These are phyloP conservation scores for Orobanche coerulescens DNA, from an alignment of 257 asterid species.

Conservation along the genomic window DNA sequence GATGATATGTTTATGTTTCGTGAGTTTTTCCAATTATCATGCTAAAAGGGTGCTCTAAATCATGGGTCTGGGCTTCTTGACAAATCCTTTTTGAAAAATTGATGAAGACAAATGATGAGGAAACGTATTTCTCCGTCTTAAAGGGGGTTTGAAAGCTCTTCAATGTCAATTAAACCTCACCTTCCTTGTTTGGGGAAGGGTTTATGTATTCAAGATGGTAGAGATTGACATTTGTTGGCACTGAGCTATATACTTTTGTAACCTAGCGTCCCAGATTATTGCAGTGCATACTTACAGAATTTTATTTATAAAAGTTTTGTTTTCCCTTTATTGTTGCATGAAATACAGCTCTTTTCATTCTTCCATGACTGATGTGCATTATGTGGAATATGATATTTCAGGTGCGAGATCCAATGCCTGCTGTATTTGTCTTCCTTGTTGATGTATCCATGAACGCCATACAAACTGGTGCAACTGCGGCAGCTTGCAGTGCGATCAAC, in stretches of 20 bases:
- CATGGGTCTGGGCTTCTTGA: not conserved
- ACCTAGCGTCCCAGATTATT: constrained; percentile 2
- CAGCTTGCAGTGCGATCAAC: constrained; percentile 96
- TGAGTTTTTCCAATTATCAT: not conserved
- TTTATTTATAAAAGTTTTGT: not conserved
- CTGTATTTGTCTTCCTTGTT: constrained; percentile 84
- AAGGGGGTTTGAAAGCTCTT: not conserved
- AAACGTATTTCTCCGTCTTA: not conserved
- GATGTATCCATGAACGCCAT: constrained; percentile 93
- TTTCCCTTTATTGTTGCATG: constrained; percentile 5
- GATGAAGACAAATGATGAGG: no score
- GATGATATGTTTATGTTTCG: not conserved
- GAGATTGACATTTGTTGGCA: not conserved
- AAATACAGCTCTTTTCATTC: constrained; percentile 6
- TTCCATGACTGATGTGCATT: constrained; percentile 12
- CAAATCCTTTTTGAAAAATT: not conserved
- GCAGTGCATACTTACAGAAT: not conserved
- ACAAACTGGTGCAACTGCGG: constrained; percentile 99
- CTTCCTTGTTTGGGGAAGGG: not conserved
- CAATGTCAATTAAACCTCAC: not conserved
- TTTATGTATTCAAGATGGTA: not conserved
- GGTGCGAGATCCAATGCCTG: constrained; percentile 99
- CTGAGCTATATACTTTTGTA: constrained; percentile 7
- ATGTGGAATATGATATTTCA: constrained; percentile 31
- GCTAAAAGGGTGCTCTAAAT: not conserved